Conservation (phyloP, 768 basidiomycete genomes). For the Russula sp. region DNA sequence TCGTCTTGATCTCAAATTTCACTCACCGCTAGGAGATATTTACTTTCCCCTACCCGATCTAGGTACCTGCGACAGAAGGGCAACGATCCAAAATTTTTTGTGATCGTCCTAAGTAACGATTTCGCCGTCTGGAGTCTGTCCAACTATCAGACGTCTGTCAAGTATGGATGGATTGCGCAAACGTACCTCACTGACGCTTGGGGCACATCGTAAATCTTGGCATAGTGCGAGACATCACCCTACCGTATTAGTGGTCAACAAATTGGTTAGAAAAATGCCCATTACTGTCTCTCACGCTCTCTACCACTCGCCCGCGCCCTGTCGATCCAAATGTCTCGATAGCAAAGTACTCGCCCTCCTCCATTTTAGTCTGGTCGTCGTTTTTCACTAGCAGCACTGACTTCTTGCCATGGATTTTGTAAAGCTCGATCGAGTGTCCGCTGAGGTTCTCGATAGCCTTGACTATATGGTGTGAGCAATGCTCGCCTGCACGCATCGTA, state of each 20-base stretch:
- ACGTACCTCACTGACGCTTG: slow-evolving; percentile 66
- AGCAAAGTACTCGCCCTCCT: slow-evolving; percentile 98
- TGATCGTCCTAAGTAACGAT: slow-evolving; percentile 78
- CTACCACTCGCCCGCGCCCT: slow-evolving; percentile 81
- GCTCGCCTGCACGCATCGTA: background rate
- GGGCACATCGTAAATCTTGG: slow-evolving; percentile 61
- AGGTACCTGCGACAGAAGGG: slow-evolving; percentile 96
- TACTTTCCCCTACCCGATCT: slow-evolving; percentile 87
- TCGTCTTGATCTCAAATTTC: slow-evolving; percentile 1
- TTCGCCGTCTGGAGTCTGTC: slow-evolving; percentile 77
- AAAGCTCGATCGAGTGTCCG: slow-evolving; percentile 86
- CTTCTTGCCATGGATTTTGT: slow-evolving; percentile 93
- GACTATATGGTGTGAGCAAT: slow-evolving; percentile 44
- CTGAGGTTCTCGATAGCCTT: slow-evolving; percentile 92
- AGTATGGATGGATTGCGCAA: background rate
- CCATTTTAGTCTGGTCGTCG: slow-evolving; percentile 92
- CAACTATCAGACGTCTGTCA: slow-evolving; percentile 8
- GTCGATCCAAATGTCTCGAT: slow-evolving; percentile 99
- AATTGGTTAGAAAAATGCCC: background rate
- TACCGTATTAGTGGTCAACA: slow-evolving; percentile 29
- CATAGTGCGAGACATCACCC: slow-evolving; percentile 96
- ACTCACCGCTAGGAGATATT: slow-evolving; percentile 83
- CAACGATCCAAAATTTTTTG: slow-evolving; percentile 88
- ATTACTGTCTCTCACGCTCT: slow-evolving; percentile 47
- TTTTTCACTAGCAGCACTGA: slow-evolving; percentile 86